These are phyloP conservation scores for Lactifluus subvellereus DNA, from an alignment of 768 basidiomycete species.

Conservation along the genomic window DNA sequence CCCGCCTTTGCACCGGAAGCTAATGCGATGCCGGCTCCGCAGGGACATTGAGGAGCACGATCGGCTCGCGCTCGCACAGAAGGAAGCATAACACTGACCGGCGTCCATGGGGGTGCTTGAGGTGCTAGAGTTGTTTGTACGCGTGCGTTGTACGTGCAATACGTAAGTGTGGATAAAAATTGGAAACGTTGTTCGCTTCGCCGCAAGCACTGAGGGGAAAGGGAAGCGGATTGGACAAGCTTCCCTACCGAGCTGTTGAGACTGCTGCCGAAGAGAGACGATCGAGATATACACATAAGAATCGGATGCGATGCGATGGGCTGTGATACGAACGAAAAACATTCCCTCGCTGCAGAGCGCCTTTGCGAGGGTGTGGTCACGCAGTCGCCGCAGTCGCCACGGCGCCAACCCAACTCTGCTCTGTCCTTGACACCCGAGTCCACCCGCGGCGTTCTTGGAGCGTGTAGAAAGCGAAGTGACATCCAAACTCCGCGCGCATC, in stretches of 20 bases:
- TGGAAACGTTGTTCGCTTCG: not conserved
- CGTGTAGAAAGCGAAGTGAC: not conserved
- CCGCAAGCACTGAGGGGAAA: not conserved
- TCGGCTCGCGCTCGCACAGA: slow-evolving; percentile 41
- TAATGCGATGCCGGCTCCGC: slow-evolving; percentile 7
- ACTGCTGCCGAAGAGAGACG: not conserved
- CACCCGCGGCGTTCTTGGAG: not conserved
- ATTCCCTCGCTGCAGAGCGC: not conserved
- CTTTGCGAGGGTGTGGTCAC: not conserved
- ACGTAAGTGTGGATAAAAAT: not conserved
- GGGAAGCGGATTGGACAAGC: not conserved
- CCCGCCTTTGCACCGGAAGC: slow-evolving; percentile 18
- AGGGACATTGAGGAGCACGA: slow-evolving; percentile 80
- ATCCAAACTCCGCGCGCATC: not conserved
- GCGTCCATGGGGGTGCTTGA: not conserved
- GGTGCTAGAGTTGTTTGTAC: not conserved
- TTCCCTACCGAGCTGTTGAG: not conserved
- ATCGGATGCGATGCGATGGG: not conserved
- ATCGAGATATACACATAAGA: not conserved
- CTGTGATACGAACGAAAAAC: not conserved
- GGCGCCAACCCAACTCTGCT: not conserved
- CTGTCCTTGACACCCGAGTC: not conserved
- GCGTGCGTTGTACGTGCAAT: not conserved
- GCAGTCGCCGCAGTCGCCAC: not conserved
- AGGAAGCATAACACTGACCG: not conserved